Base-by-base conservation (phyloP, 2,329 filamentous ascomycete species). In the Aspergillus flavus region DNA sequence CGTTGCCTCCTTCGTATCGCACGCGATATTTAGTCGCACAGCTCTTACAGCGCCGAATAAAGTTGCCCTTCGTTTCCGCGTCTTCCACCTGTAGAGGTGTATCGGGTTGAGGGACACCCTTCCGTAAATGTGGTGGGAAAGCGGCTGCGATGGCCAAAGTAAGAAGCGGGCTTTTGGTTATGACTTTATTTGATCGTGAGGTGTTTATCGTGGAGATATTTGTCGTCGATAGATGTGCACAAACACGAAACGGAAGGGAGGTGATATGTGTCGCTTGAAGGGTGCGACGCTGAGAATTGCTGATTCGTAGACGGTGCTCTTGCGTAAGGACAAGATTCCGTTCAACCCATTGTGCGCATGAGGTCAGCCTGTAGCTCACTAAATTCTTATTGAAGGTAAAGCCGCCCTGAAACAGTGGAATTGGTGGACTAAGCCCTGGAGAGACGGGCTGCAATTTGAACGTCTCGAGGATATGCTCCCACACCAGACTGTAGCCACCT, bases 1-100 rank as follows among this genome's bases (percentile, higher is more conserved):
- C 54, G 43, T 21, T 23, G n/a, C 2, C 4, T 3, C 50, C 56
- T 10, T 59, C 30, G 14, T 59, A 64, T 2, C 10, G 26, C 3
- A 64, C 34, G 1, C 21, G 34, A 39, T 57, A 59, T 28, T 64
- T 64, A 0, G 62, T 64, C 0, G 59, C 56, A 19, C 59, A 61
- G 19, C 43, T 54, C 4, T 56, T 43, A 32, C 59, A 62, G 0
- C 52, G 50, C 56, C 56, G 57, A n/a, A 48, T 39, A 11, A 58
- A 58, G 14, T 41, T 30, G 1, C 2, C 12, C 9, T 57, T 39
- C 1, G 32, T 30, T 9, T 53, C 23, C 3, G 43, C 43, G 1
- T 39, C 57, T 34, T 21, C 26, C 28, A 59, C 46, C 28, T 59
- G 52, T 5, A 50, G 43, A 45, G 59, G 57, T 16, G 45, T 14